Evolutionary conservation across 2,329 filamentous ascomycete species (phyloP).

Genomic region (Lachnellula hyalina): DNA sequence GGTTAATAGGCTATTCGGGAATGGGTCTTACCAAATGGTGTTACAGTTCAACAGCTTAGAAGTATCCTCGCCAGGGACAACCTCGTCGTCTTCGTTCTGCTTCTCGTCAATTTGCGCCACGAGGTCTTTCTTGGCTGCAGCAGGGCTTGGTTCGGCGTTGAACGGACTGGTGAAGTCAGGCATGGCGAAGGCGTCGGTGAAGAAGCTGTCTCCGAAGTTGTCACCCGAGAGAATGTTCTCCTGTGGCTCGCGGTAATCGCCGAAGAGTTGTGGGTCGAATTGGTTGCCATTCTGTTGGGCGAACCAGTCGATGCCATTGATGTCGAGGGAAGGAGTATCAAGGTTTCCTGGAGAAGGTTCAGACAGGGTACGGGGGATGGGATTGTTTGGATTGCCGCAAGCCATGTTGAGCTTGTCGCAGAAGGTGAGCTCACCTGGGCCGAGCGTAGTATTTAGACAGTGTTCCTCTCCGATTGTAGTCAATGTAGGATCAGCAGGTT

Average conservation of each 20-base stretch:
- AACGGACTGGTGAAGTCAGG: slow-evolving; percentile 76
- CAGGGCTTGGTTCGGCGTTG: slow-evolving; percentile 50
- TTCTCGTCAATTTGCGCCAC: slow-evolving; percentile 76
- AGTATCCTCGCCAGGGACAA: slow-evolving; percentile 54
- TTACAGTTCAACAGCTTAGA: slow-evolving; percentile 73
- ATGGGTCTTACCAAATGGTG: slow-evolving; percentile 75
- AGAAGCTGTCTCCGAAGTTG: slow-evolving; percentile 46
- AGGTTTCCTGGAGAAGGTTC: slow-evolving; percentile 23
- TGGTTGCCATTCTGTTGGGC: slow-evolving; percentile 75
- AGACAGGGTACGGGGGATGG: slow-evolving; percentile 43
- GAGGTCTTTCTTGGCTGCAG: slow-evolving; percentile 59
- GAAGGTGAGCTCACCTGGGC: slow-evolving; percentile 47
- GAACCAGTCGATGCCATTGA: slow-evolving; percentile 64
- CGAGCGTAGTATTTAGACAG: slow-evolving; percentile 32
- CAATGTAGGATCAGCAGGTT: slow-evolving; percentile 54
- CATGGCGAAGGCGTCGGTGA: slow-evolving; percentile 70
- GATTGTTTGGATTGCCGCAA: slow-evolving; percentile 48
- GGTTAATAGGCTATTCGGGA: neutral
- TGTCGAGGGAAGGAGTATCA: slow-evolving; percentile 37
- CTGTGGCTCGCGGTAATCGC: slow-evolving; percentile 86
- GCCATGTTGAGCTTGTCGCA: slow-evolving; percentile 52
- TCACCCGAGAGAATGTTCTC: slow-evolving; percentile 66
- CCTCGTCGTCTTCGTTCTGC: slow-evolving; percentile 63
- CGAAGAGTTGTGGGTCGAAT: slow-evolving; percentile 89
- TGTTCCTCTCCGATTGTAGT: slow-evolving; percentile 64